Percentiles rank a stretch among this genome's conserved stretches.
These are phyloP conservation scores for Podaxis sp. DNA, from an alignment of 768 basidiomycete genomes.

Conservation along the genomic window DNA sequence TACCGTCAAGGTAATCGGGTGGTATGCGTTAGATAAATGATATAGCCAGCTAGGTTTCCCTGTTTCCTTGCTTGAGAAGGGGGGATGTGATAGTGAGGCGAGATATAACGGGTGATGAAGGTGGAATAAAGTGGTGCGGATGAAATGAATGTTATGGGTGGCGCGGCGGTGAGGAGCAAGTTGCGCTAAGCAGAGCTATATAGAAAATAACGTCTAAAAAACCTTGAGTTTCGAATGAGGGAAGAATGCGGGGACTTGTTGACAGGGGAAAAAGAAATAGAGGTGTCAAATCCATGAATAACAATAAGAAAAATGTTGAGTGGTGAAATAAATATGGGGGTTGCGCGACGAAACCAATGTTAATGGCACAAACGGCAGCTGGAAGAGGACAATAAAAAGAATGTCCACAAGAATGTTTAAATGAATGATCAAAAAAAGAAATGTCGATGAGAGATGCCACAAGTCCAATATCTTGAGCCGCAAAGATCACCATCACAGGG, in stretches of 20 bases:
- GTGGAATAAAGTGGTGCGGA: background rate
- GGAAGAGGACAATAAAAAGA: background rate
- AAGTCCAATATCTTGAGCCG: background rate
- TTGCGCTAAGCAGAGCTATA: background rate
- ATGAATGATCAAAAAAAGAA: background rate
- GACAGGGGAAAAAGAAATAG: background rate
- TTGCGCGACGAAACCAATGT: background rate
- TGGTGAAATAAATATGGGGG: background rate
- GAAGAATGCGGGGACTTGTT: background rate
- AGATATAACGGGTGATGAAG: background rate
- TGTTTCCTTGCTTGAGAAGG: background rate
- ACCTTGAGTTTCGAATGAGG: background rate
- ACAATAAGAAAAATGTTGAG: background rate
- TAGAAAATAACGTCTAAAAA: background rate
- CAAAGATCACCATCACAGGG: slow-evolving; percentile 3
- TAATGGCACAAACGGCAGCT: background rate
- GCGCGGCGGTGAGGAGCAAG: background rate
- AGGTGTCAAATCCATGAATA: background rate
- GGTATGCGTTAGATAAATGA: background rate
- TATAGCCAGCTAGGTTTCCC: background rate
- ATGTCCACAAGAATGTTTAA: background rate
- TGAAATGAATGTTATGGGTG: background rate
- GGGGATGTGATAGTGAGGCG: background rate
- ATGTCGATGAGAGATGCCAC: background rate
- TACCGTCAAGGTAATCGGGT: background rate